A percentile compares a stretch with the other conserved stretches of the same genome.
Conservation (phyloP, 2,329 filamentous ascomycete genomes). For the Aaosphaeria arxii region DNA sequence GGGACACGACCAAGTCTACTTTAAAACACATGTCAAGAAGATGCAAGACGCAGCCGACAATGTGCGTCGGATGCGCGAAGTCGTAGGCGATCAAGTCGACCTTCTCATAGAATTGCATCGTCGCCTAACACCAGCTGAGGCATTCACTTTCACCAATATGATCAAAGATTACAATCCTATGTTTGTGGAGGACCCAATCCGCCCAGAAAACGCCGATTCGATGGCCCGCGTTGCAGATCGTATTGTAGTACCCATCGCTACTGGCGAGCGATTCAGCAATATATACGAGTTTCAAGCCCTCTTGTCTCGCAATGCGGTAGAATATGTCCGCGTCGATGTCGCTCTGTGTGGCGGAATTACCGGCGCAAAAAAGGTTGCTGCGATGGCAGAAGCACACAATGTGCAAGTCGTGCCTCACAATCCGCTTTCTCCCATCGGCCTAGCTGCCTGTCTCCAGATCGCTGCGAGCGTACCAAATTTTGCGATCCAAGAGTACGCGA, state of each 20-base stretch:
- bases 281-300: constrained; percentile 4
- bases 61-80: constrained; percentile 2
- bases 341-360: constrained; percentile 3
- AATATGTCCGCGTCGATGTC: constrained; percentile 3
- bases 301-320: constrained; percentile 1
- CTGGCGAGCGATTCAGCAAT: constrained; percentile 1
- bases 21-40: constrained; percentile 4
- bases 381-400: constrained; percentile 3
- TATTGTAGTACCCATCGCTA: constrained; percentile 1
- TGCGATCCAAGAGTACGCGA: constrained; percentile 2
- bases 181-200: constrained; percentile 3
- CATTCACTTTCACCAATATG: constrained; percentile 1
- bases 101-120: constrained; percentile 4
- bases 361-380: constrained; percentile 3
- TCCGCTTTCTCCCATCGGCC: constrained; percentile 2
- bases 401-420: constrained; percentile 3
- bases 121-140: constrained; percentile 2
- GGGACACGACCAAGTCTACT: constrained; percentile 2
- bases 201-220: constrained; percentile 1
- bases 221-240: constrained; percentile 3
- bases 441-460: constrained; percentile 2
- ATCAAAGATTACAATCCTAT: constrained; percentile 2
- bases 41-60: constrained; percentile 4
- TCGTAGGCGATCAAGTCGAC: constrained; percentile 3
- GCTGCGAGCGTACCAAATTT: constrained; percentile 2